Evolutionary conservation across 805 yeast genomes (phyloP), one percentile per base, ranked within the genome.

Genomic region (Metschnikowia hibisci): DNA sequence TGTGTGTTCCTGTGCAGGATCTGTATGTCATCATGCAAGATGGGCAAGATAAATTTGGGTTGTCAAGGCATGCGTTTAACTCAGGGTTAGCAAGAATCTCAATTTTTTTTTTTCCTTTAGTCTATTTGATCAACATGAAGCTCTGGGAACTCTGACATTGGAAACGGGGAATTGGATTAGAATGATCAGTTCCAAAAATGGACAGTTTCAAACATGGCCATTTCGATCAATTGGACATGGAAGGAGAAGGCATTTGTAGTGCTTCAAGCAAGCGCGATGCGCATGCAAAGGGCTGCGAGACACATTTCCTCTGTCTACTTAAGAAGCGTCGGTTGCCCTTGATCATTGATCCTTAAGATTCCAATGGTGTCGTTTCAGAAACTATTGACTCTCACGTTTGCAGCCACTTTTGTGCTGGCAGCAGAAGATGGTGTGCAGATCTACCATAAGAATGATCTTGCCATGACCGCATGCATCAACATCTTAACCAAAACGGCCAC

Each of bases 381-480:
- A 28, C 32, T 47, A 16, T 48, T 47, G 15, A 42, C 48, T 18
- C 20, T 45, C 16, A 53, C 42, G 32, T 44, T 51, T 11, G 39
- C 52, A 13, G 47, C 52, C 34, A 30, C 44, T 3, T 52, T 51
- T 6, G 23, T 46, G 32, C 28, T 18, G 27, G 32, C 33, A 4
- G 13, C 18, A 20, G 52, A 39, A 12, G 57, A 47, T 4, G 60
- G 48, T 13, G 48, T 51, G 26, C 36, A 42, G 30, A 52, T 64
- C 23, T 62, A 55, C 48, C 58, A 50, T 29, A 52, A 55, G 30
- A 53, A 54, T 15, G 56, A 48, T 6, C 52, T 66, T 23, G 60
- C 61, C 11, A 56, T 60, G n/a, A 26, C 22, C 12, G 63, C 64
- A 0, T 66, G 71, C 51, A 43, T 48, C 6, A 29, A 48, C 9